Evolutionary conservation across 2,329 filamentous ascomycete species (phyloP).

Genomic region (Didymella pinodella): DNA sequence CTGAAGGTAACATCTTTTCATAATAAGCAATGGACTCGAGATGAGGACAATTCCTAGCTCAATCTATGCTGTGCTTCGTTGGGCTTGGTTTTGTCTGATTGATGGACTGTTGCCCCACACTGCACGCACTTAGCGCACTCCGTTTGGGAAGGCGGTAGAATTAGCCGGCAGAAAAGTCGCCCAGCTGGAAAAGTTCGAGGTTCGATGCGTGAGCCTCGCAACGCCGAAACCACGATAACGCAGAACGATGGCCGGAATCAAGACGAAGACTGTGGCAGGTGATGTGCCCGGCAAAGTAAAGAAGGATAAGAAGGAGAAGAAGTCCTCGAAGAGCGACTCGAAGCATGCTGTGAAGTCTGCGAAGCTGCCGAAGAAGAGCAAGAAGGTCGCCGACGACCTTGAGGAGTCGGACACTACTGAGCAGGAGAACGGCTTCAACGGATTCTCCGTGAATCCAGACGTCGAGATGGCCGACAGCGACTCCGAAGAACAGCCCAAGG

Average conservation of each 20-base stretch:
- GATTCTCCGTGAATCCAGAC: constrained; percentile 43
- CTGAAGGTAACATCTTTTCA: not conserved
- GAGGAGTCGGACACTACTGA: constrained; percentile 50
- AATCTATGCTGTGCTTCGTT: not conserved
- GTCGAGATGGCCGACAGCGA: constrained; percentile 36
- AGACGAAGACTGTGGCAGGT: constrained; percentile 40
- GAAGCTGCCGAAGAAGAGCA: constrained; percentile 41
- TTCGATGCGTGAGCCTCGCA: constrained; percentile 12
- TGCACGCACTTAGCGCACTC: constrained; percentile 3
- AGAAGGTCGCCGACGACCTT: constrained; percentile 42
- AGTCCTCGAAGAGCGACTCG: constrained; percentile 37
- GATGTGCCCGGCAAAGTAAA: constrained; percentile 45
- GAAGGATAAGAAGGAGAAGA: constrained; percentile 50
- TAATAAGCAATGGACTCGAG: not conserved
- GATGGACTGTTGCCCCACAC: constrained; percentile 6
- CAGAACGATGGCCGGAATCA: constrained; percentile 47
- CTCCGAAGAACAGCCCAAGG: constrained; percentile 29
- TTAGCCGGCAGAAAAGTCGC: not conserved
- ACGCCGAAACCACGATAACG: constrained; percentile 16
- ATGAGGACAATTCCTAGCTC: not conserved
- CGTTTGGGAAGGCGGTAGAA: constrained; percentile 6
- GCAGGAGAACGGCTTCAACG: constrained; percentile 47
- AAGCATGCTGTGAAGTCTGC: constrained; percentile 38
- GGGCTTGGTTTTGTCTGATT: not conserved
- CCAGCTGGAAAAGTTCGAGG: constrained; percentile 16